These are phyloP conservation scores for Hypoxylon rickii DNA, from an alignment of 495 filamentous ascomycete genomes.

Conservation along the genomic window DNA sequence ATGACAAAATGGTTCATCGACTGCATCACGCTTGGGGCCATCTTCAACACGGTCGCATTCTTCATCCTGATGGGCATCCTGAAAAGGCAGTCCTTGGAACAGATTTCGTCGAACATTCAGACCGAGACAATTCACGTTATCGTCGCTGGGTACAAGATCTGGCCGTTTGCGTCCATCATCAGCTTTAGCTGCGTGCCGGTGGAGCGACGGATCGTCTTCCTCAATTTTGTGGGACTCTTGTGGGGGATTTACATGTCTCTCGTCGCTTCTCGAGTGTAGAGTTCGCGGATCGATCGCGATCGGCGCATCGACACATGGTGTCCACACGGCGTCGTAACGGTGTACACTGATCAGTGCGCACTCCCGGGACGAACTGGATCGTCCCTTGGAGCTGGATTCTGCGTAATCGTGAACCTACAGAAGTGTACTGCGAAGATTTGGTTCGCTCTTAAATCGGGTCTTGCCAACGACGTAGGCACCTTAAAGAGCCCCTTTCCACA, in stretches of 20 bases:
- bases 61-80: conserved; percentile 41
- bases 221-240: conserved; percentile 41
- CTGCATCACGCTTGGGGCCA: conserved; percentile 41
- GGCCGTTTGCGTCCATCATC: conserved; percentile 43
- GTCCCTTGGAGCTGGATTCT: too few relatives aligned
- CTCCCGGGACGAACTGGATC: not conserved
- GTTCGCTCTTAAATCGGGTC: too few relatives aligned
- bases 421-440: too few relatives aligned
- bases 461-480: too few relatives aligned
- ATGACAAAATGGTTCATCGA: conserved; percentile 43
- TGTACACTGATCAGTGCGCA: conserved; percentile 22
- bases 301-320: conserved; percentile 19
- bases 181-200: conserved; percentile 42
- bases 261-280: conserved; percentile 39
- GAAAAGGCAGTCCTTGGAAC: conserved; percentile 28
- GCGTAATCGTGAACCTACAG: too few relatives aligned
- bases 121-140: conserved; percentile 40
- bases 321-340: conserved; percentile 9
- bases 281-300: conserved; percentile 24
- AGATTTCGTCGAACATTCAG: conserved; percentile 32
- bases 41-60: conserved; percentile 42
- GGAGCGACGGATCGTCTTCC: conserved; percentile 42
- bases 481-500: not conserved
- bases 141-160: conserved; percentile 42
- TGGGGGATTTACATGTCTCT: conserved; percentile 45